Percentiles rank a stretch among this genome's conserved stretches.
phyloP scores from a whole-genome alignment of 768 basidiomycete species.

The Obba rivulosa region DNA sequence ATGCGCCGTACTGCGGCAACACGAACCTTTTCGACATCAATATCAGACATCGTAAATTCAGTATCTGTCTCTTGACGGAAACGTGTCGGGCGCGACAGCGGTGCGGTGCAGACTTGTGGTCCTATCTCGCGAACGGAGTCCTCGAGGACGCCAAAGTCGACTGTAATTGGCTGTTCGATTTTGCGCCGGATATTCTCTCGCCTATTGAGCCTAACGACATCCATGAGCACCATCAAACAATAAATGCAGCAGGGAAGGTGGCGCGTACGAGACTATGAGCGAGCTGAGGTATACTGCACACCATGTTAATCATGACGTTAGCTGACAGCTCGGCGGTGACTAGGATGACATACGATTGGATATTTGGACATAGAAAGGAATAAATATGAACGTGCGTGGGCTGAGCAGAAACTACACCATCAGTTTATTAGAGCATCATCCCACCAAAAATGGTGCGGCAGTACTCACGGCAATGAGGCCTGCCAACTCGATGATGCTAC shows the following conservation, averaged over 20 bases:
- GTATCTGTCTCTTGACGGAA: too few relatives aligned
- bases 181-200: background rate
- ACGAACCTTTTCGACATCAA: too few relatives aligned
- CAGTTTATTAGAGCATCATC: background rate
- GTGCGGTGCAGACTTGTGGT: too few relatives aligned
- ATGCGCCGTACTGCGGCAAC: too few relatives aligned
- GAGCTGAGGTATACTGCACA: constrained; percentile 2
- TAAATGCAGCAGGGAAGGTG: background rate
- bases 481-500: background rate
- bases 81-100: too few relatives aligned
- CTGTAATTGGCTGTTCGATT: background rate
- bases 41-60: too few relatives aligned
- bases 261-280: constrained; percentile 1
- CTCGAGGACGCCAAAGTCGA: constrained; percentile 1
- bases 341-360: background rate
- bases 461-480: background rate
- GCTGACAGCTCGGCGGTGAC: background rate
- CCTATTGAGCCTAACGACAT: constrained; percentile 1
- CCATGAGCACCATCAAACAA: background rate
- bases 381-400: background rate
- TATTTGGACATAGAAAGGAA: constrained; percentile 4
- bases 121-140: too few relatives aligned
- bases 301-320: background rate
- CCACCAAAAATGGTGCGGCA: background rate
- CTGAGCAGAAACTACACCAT: background rate